phyloP scores from a whole-genome alignment of 2,329 filamentous ascomycete genomes.

The Coniochaeta ligniaria region DNA sequence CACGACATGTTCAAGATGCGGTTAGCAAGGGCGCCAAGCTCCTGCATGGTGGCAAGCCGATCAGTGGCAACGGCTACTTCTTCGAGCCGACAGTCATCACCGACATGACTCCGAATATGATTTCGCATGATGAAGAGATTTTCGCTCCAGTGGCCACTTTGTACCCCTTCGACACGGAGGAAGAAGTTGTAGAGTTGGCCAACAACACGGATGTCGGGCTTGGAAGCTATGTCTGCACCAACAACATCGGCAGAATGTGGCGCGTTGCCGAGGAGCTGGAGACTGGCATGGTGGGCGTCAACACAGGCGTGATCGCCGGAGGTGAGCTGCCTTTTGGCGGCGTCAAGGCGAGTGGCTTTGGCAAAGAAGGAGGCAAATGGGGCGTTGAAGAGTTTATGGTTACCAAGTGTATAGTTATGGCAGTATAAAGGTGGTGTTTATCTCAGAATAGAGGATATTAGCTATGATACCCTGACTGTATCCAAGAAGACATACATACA shows the following conservation, averaged over 20 bases:
- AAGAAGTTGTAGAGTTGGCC: slow-evolving; percentile 27
- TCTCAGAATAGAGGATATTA: no score
- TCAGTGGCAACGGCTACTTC: slow-evolving; percentile 58
- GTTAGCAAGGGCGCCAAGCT: slow-evolving; percentile 3
- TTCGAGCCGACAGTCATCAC: slow-evolving; percentile 67
- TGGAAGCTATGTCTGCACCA: slow-evolving; percentile 25
- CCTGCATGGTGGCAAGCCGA: slow-evolving; percentile 38
- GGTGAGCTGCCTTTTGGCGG: background rate
- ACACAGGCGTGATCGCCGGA: slow-evolving; percentile 23
- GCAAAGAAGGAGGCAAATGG: background rate
- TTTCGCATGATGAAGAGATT: slow-evolving; percentile 21
- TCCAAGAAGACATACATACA: no score
- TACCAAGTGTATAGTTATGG: background rate
- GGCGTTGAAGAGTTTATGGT: background rate
- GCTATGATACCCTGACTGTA: no score
- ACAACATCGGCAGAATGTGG: slow-evolving; percentile 26
- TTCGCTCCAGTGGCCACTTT: slow-evolving; percentile 22
- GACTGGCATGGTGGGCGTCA: slow-evolving; percentile 60
- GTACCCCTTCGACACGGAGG: slow-evolving; percentile 26
- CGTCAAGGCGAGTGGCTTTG: background rate
- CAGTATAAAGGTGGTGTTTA: no score
- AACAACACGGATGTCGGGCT: slow-evolving; percentile 33
- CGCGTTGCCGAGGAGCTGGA: slow-evolving; percentile 48
- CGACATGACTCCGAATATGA: slow-evolving; percentile 30
- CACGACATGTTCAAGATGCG: slow-evolving; percentile 3